These are phyloP conservation scores for Penicillium sp. DNA, from an alignment of 2,329 filamentous ascomycete species.

Conservation along the genomic window DNA sequence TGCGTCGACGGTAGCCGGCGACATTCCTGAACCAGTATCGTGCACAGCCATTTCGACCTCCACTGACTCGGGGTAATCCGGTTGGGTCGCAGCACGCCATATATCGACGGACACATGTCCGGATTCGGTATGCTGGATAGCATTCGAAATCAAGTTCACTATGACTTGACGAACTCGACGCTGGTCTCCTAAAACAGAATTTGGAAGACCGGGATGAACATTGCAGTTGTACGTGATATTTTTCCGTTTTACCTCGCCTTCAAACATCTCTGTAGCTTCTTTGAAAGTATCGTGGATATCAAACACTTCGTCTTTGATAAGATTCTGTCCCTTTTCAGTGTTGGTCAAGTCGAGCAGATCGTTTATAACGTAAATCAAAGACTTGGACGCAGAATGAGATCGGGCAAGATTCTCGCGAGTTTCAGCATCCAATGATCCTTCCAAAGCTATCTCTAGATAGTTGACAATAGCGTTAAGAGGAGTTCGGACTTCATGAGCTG, in stretches of 20 bases:
- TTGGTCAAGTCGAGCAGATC: constrained; percentile 86
- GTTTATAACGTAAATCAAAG: constrained; percentile 89
- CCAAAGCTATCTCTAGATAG: constrained; percentile 84
- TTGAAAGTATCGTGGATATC: constrained; percentile 65
- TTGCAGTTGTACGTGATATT: constrained; percentile 65
- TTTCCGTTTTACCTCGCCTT: constrained; percentile 71
- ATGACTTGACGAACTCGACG: constrained; percentile 77
- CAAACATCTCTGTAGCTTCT: constrained; percentile 75
- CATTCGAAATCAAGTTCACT: constrained; percentile 79
- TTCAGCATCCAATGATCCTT: constrained; percentile 73
- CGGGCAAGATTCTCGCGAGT: constrained; percentile 78
- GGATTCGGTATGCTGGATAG: constrained; percentile 68
- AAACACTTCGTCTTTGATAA: constrained; percentile 78
- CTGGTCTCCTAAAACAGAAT: constrained; percentile 71
- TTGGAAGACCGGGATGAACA: constrained; percentile 65
- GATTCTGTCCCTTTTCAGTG: constrained; percentile 72
- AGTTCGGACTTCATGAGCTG: constrained; percentile 86
- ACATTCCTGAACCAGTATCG: constrained; percentile 70
- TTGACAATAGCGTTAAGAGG: constrained; percentile 93
- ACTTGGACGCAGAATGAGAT: constrained; percentile 88
- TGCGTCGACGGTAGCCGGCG: constrained; percentile 52
- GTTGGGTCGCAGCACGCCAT: constrained; percentile 48
- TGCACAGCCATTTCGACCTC: constrained; percentile 70
- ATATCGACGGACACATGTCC: constrained; percentile 69
- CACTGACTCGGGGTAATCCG: constrained; percentile 48